Evolutionary conservation across 805 yeast species (phyloP), one percentile per base, ranked within the genome.

Genomic region (Cyberlindnera veronae): DNA sequence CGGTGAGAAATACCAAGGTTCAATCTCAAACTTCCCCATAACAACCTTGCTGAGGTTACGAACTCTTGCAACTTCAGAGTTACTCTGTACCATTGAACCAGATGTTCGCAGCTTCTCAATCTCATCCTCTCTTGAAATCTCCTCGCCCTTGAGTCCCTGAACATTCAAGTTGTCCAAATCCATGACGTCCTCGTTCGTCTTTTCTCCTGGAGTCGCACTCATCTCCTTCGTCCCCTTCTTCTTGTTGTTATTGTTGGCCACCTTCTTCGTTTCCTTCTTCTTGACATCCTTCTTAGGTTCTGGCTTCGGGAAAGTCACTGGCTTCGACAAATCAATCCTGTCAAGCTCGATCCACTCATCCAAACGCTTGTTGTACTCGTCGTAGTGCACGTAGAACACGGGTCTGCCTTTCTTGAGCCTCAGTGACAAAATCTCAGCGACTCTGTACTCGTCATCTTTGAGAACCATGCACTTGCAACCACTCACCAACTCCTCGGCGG

Each of bases 1-100:
- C 1, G 99, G 98, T 2, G 96, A 85, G 57, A 93, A 93, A 64
- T 93, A 93, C 99, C 99, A 93, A 2, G 99, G 99, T 61, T 93
- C 99, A 38, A 93, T 88, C 51, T 85, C 84, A 61, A 81, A 88
- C 48, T 83, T 84, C 2, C 99, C 99, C 65, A 93, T 78, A 4
- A 87, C 82, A 5, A 93, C 77, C 39, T 77, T 74, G 34, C 76
- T 71, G 47, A 93, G 71, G 58, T 93, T 93, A 51, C 98, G 75
- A 34, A 93, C 96, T 41, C 93, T 73, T 0, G 98, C 89, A 18
- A 91, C 85, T 57, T 91, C 98, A 41, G 73, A 77, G 41, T 80
- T 74, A 46, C 82, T 83, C 63, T 93, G 99, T 10, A 93, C 85
- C 98, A 93, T 93, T 0, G 98, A 90, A 3, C 99, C 99, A n/a